A percentile compares a stretch with the other conserved stretches of the same genome.
phyloP scores from a whole-genome alignment of 2,329 filamentous ascomycete species.

The Lachnellula suecica region DNA sequence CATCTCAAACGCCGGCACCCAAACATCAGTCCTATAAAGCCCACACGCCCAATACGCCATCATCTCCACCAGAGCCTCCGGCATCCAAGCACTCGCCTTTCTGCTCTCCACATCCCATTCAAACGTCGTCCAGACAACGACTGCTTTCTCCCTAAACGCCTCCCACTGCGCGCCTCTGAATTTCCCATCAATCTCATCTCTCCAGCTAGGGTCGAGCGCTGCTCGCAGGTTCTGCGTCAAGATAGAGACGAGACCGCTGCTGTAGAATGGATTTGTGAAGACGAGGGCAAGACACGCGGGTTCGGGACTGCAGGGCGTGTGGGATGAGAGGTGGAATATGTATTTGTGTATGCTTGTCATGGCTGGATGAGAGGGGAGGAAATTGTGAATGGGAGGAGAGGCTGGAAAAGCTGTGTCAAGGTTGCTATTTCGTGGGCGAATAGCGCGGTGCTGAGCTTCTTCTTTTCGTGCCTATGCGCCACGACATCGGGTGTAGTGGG shows the following conservation, averaged over 20 bases:
- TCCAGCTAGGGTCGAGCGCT: neutral
- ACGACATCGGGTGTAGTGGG: slow-evolving; percentile 4
- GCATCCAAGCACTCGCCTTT: slow-evolving; percentile 10
- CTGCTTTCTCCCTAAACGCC: slow-evolving; percentile 5
- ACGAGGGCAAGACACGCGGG: neutral
- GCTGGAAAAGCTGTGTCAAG: slow-evolving; percentile 9
- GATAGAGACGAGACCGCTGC: neutral
- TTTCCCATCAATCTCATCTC: neutral
- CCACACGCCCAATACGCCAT: neutral
- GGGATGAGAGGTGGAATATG: neutral
- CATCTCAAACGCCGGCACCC: neutral
- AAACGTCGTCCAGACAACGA: slow-evolving; percentile 6
- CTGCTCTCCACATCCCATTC: neutral
- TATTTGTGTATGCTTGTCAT: neutral
- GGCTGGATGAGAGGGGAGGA: neutral
- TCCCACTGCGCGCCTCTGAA: neutral
- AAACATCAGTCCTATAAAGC: slow-evolving; percentile 1
- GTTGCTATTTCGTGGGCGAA: slow-evolving; percentile 12
- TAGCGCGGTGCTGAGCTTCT: slow-evolving; percentile 8
- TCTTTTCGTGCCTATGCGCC: neutral
- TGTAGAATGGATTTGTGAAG: neutral
- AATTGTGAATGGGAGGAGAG: slow-evolving; percentile 11
- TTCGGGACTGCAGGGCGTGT: neutral
- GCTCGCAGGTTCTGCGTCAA: neutral
- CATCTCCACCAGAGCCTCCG: neutral